Evolutionary conservation across 73 alveolate species (phyloP), one percentile per base, ranked within the genome.

Genomic region (Paramecium tetraurelia): DNA sequence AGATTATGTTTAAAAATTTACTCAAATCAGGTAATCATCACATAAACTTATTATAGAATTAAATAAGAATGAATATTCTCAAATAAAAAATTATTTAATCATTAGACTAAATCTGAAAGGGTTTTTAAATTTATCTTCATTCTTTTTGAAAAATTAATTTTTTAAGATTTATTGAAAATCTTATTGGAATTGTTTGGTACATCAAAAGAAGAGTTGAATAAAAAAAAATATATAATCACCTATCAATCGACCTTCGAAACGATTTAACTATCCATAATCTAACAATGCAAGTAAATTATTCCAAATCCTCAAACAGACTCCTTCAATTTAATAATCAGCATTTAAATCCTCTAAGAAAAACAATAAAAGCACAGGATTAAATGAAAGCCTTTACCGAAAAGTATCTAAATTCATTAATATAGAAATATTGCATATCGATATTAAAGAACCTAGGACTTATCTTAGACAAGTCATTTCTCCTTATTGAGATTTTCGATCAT

Each of bases 41-140:
- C 38, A 12, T 58, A 50, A 7, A 40, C 14, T 40, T 35, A 70
- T 36, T 63, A 59, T 36, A 41, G 21, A 59, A 86, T 63, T 20
- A 63, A 63, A 68, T 3, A 68, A 36, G 93, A 86, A 68, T 59
- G 63, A 22, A 70, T 86, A 53, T 53, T 50, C 8, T 5, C 9
- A 0, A 6, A 1, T 40, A 40, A 1, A 2, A 40, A 5, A 40
- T 40, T 40, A 40, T 14, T 40, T 40, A 48, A 48, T 12, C 2
- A 48, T 48, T 3, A 58, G 75, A 58, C 89, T 22, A 86, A 86
- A 20, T 63, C 35, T 11, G 93, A 86, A 36, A 77, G 88, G 2
- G 16, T 86, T 50, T 41, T 86, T 18, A 86, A 86, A 68, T 63
- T 86, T 50, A 36, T 63, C 9, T 44, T 68, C 40, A 35, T 68